Evolutionary conservation across 352 stramenopile species (phyloP).

Genomic region (Globisporangium acanthophoron): DNA sequence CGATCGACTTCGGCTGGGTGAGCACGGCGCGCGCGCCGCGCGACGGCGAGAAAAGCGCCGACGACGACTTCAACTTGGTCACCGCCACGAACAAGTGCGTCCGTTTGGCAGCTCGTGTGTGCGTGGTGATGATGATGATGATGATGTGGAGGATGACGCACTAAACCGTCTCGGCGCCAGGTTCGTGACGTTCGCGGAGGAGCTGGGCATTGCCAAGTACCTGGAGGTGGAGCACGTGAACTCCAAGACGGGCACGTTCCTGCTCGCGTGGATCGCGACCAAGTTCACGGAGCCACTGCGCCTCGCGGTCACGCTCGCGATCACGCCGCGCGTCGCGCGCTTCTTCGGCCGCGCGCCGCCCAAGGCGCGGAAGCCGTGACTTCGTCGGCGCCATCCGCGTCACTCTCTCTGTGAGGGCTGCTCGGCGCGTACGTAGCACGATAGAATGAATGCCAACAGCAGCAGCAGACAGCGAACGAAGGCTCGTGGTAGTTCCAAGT

Average conservation of each 20-base stretch:
- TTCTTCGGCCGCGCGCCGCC: conserved; percentile 58
- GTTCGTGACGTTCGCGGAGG: conserved; percentile 62
- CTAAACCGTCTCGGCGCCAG: conserved; percentile 13
- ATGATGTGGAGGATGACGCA: neutral
- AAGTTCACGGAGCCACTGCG: conserved; percentile 86
- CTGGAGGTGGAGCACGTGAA: conserved; percentile 76
- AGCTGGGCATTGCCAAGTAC: conserved; percentile 73
- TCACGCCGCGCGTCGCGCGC: conserved; percentile 72
- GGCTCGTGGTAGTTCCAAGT: too few relatives aligned
- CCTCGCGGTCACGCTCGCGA: conserved; percentile 68
- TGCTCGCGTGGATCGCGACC: conserved; percentile 81
- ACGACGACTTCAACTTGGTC: conserved; percentile 68
- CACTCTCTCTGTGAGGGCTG: neutral
- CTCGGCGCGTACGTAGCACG: neutral
- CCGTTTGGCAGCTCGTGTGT: neutral
- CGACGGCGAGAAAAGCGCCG: conserved; percentile 13
- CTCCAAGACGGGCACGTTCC: conserved; percentile 73
- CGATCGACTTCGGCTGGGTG: conserved; percentile 77
- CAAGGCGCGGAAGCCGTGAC: conserved; percentile 18
- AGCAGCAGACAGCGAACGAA: neutral
- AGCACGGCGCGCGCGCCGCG: conserved; percentile 31
- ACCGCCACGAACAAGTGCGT: conserved; percentile 77
- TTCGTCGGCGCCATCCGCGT: neutral
- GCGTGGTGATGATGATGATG: too few relatives aligned
- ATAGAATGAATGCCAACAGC: neutral